These are phyloP conservation scores for Leishmania turanica DNA, from an alignment of 208 protist species.

Conservation along the genomic window DNA sequence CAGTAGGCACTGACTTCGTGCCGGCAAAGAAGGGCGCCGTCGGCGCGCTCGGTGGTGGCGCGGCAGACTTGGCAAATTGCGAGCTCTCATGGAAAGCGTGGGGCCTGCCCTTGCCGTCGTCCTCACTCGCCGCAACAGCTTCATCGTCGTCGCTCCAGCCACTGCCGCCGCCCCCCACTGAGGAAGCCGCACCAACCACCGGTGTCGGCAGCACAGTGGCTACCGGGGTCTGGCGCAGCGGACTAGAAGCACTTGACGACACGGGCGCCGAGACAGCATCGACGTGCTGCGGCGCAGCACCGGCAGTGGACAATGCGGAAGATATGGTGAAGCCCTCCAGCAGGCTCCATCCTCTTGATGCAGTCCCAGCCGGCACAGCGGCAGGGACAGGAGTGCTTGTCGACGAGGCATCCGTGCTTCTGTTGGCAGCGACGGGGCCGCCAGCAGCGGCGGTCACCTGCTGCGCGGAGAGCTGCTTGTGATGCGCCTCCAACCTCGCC, in stretches of 20 bases:
- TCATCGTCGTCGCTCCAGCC: slow-evolving; percentile 26
- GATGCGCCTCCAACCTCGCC: slow-evolving; percentile 24
- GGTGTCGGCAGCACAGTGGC: not conserved
- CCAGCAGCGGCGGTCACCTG: not conserved
- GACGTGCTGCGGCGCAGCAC: not conserved
- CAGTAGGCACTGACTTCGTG: not conserved
- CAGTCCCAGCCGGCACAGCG: not conserved
- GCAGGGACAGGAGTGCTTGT: not conserved
- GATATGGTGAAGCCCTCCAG: not conserved
- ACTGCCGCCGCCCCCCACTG: slow-evolving; percentile 10
- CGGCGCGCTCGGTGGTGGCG: not conserved
- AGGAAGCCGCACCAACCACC: slow-evolving; percentile 1
- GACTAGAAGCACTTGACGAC: not conserved
- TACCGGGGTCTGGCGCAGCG: not conserved
- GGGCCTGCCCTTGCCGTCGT: not conserved
- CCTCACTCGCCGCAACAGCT: not conserved
- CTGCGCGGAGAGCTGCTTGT: slow-evolving; percentile 17
- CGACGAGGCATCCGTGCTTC: not conserved
- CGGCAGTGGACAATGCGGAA: not conserved
- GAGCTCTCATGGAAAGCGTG: not conserved
- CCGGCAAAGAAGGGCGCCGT: slow-evolving; percentile 5
- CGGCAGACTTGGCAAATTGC: not conserved
- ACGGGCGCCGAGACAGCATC: not conserved
- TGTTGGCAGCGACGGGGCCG: not conserved
- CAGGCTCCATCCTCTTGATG: not conserved